Percentiles rank a stretch among this genome's conserved stretches.
Evolutionary conservation across 345 rosid species (phyloP).

Genomic region (Sonneratia alba): DNA sequence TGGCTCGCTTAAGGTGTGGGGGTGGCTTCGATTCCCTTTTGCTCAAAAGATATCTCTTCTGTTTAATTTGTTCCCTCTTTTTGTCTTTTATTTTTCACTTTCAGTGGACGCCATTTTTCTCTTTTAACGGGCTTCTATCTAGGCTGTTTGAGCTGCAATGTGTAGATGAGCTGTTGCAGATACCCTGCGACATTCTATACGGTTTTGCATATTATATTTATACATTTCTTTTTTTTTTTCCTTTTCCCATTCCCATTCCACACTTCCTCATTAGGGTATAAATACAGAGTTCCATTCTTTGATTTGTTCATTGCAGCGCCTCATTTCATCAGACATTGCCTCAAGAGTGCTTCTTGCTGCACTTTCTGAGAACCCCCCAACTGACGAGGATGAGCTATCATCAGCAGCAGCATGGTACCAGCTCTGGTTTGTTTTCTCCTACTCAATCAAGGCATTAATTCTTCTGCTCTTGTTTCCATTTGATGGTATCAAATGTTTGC

Average conservation of each 20-base stretch:
- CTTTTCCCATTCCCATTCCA: conserved; percentile 8
- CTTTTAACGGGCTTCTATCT: background rate
- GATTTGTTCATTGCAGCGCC: conserved; percentile 15
- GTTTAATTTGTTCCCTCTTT: background rate
- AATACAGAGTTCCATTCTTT: conserved; percentile 6
- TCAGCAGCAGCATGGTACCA: conserved; percentile 17
- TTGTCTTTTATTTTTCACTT: conserved; percentile 10
- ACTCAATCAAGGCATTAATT: background rate
- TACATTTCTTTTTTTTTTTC: conserved; percentile 9
- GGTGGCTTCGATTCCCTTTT: conserved; percentile 13
- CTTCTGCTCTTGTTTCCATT: background rate
- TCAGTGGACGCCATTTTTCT: conserved; percentile 9
- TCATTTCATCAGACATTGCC: conserved; percentile 5
- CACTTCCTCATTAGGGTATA: conserved; percentile 12
- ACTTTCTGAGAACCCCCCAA: background rate
- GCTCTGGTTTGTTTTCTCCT: conserved; percentile 15
- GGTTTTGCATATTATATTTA: conserved; percentile 21
- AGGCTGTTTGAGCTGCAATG: conserved; percentile 7
- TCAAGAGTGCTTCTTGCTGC: background rate
- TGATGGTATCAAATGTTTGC: conserved; percentile 1
- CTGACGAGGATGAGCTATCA: conserved; percentile 13
- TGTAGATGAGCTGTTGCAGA: conserved; percentile 9
- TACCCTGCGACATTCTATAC: background rate
- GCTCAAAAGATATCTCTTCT: conserved; percentile 12
- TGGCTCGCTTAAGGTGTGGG: conserved; percentile 10